These are phyloP conservation scores for Gloeostereum incarnatum DNA, from an alignment of 768 basidiomycete genomes.

Conservation along the genomic window DNA sequence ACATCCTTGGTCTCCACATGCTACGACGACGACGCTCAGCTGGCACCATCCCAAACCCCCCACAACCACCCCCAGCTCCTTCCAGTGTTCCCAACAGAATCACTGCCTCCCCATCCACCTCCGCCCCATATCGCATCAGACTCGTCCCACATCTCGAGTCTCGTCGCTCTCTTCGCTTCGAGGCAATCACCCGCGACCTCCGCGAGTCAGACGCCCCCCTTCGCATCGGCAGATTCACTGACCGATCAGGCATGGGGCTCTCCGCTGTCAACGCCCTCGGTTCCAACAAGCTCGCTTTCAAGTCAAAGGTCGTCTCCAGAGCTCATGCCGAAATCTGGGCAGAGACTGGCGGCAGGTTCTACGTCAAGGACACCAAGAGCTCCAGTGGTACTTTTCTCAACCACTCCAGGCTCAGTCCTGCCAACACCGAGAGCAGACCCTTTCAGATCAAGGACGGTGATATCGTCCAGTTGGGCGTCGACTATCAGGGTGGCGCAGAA, in stretches of 20 bases:
- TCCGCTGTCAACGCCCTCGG: conserved; percentile 59
- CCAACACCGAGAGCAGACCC: conserved; percentile 72
- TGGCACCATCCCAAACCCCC: conserved; percentile 35
- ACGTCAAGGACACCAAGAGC: conserved; percentile 83
- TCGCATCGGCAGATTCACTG: conserved; percentile 92
- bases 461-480: conserved; percentile 89
- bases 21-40: conserved; percentile 60
- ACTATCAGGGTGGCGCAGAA: conserved; percentile 95
- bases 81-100: background rate
- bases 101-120: background rate
- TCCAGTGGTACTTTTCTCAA: conserved; percentile 94
- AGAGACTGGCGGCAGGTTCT: conserved; percentile 61
- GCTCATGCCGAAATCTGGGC: conserved; percentile 95
- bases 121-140: conserved; percentile 61
- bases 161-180: conserved; percentile 82
- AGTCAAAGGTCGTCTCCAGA: conserved; percentile 89
- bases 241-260: conserved; percentile 61
- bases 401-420: conserved; percentile 80
- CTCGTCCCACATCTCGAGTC: conserved; percentile 95
- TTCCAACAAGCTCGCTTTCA: conserved; percentile 87
- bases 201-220: conserved; percentile 57
- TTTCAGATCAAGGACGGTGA: conserved; percentile 87
- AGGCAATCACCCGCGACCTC: conserved; percentile 85
- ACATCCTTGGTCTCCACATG: too few relatives aligned
- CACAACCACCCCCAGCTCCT: conserved; percentile 4